Evolutionary conservation across 176 grass and related monocot genomes (phyloP).

Genomic region (Bothriochloa decipiens): DNA sequence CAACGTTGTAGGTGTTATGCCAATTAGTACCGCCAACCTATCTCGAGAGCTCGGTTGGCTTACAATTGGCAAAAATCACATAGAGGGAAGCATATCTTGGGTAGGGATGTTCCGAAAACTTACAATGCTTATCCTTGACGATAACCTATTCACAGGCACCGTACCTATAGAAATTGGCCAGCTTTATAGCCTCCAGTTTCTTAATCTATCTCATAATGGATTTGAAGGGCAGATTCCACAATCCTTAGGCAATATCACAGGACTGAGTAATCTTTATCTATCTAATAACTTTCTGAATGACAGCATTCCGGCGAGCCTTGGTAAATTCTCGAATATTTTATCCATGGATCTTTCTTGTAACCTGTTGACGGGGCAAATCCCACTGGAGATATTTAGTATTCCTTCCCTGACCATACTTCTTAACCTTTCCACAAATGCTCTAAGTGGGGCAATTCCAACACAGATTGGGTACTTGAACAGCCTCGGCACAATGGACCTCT

Average conservation of each 20-base stretch:
- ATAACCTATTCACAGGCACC: constrained; percentile 31
- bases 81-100: constrained; percentile 18
- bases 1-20: constrained; percentile 27
- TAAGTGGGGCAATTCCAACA: constrained; percentile 21
- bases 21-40: constrained; percentile 1
- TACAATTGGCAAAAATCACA: background rate
- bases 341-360: constrained; percentile 31
- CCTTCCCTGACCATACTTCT: constrained; percentile 10
- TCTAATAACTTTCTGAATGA: constrained; percentile 15
- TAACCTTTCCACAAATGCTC: constrained; percentile 24
- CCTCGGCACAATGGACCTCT: constrained; percentile 12
- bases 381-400: constrained; percentile 30
- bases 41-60: background rate
- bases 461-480: constrained; percentile 34
- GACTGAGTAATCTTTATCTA: background rate
- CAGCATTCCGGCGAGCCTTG: constrained; percentile 22
- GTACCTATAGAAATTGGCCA: background rate
- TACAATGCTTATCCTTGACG: background rate
- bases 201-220: background rate
- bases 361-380: constrained; percentile 17
- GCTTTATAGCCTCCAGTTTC: background rate
- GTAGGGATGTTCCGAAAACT: constrained; percentile 10
- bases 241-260: constrained; percentile 29
- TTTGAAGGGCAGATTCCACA: constrained; percentile 18
- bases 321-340: background rate